Conservation (phyloP, 768 basidiomycete species). For the Zangia roseola region DNA sequence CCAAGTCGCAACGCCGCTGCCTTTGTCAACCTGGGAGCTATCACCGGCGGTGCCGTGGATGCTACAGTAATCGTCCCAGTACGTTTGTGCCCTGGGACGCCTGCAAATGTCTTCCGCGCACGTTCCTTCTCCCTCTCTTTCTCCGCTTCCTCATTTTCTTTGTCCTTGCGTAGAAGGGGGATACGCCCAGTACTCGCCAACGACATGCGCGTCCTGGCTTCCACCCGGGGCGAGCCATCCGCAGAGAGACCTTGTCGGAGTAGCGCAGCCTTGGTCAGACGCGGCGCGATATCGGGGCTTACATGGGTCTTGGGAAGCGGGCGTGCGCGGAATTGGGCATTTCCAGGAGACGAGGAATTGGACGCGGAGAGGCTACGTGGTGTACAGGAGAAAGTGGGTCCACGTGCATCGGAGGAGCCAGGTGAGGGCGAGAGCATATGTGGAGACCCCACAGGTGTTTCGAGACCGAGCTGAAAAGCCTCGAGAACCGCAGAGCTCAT, state of each 20-base stretch:
- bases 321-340: slow-evolving; percentile 62
- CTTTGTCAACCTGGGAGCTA: slow-evolving; percentile 74
- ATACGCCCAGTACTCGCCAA: slow-evolving; percentile 33
- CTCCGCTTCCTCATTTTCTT: slow-evolving; percentile 41
- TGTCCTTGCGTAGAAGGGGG: slow-evolving; percentile 28
- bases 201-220: slow-evolving; percentile 30
- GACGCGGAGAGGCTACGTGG: slow-evolving; percentile 34
- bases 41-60: slow-evolving; percentile 67
- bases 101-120: slow-evolving; percentile 62
- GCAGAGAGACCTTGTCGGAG: slow-evolving; percentile 61
- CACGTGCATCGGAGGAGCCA: slow-evolving; percentile 22
- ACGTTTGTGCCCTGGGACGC: slow-evolving; percentile 84
- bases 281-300: slow-evolving; percentile 71
- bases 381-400: slow-evolving; percentile 17
- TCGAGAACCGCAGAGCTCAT: slow-evolving; percentile 48
- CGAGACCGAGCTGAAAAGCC: slow-evolving; percentile 40
- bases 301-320: slow-evolving; percentile 58
- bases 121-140: slow-evolving; percentile 60
- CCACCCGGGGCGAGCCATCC: slow-evolving; percentile 30
- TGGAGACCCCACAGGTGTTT: slow-evolving; percentile 39
- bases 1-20: slow-evolving; percentile 72
- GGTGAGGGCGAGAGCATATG: slow-evolving; percentile 41
- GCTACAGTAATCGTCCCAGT: slow-evolving; percentile 65
- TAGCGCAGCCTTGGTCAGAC: slow-evolving; percentile 71
- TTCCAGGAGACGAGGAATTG: slow-evolving; percentile 42